Percentiles rank a stretch among this genome's conserved stretches.
Evolutionary conservation across 768 basidiomycete genomes (phyloP).

Genomic region (Macrolepiota dolichaula): DNA sequence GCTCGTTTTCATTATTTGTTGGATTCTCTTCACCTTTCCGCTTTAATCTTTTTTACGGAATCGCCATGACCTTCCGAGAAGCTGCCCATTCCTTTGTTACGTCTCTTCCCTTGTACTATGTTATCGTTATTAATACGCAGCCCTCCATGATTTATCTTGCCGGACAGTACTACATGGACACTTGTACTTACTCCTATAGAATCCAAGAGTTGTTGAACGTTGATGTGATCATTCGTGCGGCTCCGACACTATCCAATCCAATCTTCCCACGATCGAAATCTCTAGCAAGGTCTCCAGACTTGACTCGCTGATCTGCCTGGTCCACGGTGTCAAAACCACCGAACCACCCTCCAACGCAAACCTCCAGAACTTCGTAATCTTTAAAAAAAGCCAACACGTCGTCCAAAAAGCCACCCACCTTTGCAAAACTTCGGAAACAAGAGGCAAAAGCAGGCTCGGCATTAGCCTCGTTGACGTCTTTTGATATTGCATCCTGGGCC

Average conservation of each 20-base stretch:
- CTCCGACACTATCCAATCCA: not conserved
- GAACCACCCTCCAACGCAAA: not conserved
- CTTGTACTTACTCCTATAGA: not conserved
- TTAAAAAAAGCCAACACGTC: slow-evolving; percentile 8
- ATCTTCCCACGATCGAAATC: slow-evolving; percentile 14
- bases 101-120: not conserved
- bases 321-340: not conserved
- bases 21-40: not conserved
- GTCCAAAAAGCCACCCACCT: slow-evolving; percentile 26
- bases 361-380: slow-evolving; percentile 4
- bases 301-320: not conserved
- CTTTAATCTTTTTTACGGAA: slow-evolving; percentile 2
- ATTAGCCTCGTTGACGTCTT: slow-evolving; percentile 34
- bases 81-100: not conserved
- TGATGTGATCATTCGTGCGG: not conserved
- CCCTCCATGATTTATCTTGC: not conserved
- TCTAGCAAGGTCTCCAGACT: not conserved
- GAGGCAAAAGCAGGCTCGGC: slow-evolving; percentile 42
- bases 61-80: not conserved
- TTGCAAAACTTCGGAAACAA: slow-evolving; percentile 49
- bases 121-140: not conserved
- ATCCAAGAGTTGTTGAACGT: no score
- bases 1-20: not conserved
- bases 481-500: slow-evolving; percentile 66
- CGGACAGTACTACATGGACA: not conserved